Evolutionary conservation across 345 rosid species (phyloP), one percentile per base, ranked within the genome.

Genomic region (Citrus maxima): DNA sequence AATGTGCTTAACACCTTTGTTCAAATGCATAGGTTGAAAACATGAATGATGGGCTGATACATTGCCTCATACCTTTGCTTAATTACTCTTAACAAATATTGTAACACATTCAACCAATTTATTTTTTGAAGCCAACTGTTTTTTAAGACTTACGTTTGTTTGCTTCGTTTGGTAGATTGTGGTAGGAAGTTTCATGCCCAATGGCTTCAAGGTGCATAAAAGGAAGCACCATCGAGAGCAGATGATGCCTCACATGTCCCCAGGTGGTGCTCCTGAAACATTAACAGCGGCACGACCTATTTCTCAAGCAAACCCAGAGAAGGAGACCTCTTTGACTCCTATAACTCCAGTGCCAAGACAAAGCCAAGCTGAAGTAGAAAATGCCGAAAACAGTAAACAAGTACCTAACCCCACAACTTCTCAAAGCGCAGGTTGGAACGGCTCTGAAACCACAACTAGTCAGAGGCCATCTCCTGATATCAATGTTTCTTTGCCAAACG

Each of bases 131-230:
- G 34, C 67, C 37, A 16, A 67, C 28, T 10, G 28, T 67, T 0
- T 42, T 70, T 25, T 46, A 19, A 66, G 73, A 55, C 58, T 27
- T 49, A 10, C 37, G 12, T 37, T 37, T 28, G 27, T 74, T 37
- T 40, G 40, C 59, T 73, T 42, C 54, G 10, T 80, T 63, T 81
- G 38, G 27, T 46, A 92, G 96, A 82, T 90, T 79, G 90, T 90
- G 70, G 74, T 89, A 18, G 96, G 93, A 42, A 92, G 91, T 85
- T 92, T 87, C 88, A 77, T 68, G 85, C 90, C 88, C 7, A 77
- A 75, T 70, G 83, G 84, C 5, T 80, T 72, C 67, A 89, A 85
- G 74, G 70, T 61, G 25, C 82, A 81, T 6, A 81, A 74, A 25
- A 80, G 75, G 74, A 82, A 83, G 61, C 62, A 79, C 54, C 72